Evolutionary conservation across 257 asterid species (phyloP), one percentile per base, ranked within the genome.

Genomic region (Solanum infundibuliforme): DNA sequence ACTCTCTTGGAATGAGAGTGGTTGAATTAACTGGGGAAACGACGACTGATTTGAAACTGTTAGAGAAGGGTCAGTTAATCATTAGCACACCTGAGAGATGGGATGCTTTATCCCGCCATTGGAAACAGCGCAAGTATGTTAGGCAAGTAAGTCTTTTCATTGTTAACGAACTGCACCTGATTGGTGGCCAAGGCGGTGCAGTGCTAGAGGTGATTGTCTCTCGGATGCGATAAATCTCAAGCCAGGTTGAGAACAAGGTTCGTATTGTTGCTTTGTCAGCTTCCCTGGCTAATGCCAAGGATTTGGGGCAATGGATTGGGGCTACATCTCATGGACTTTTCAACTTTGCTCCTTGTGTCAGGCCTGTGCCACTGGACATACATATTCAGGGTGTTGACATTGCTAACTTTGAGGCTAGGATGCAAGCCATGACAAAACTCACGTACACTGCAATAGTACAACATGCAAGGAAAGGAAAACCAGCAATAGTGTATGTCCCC

Each of bases 341-440:
- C 88, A 89, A 91, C 87, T 91, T 91, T 25, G 87, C 93, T 72
- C 92, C 91, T 16, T 87, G 88, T 29, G 93, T 91, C 27, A 84
- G 93, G 89, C 93, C 93, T 82, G 92, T 91, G 55, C 92, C 93
- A 39, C 79, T 89, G 74, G 93, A 91, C 77, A 91, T 91, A 58
- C 93, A 91, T 34, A 89, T 91, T 82, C 91, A 91, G 88, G 93
- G 93, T 34, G 86, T 89, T 66, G 92, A 91, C 77, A 91, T 91
- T 84, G 89, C 90, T 58, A 91, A 89, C 81, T 89, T 89, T 66
- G 93, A 91, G 77, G 91, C 93, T 9, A 79, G 93, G 87, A 91
- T 91, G 91, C 91, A 89, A 68, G 91, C 91, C 58, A 91, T 91
- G 92, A 89, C 93, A n/a, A 91, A 91, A 84, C 93, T 91, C 66